Conservation (phyloP, 1,284 basidiomycete genomes). For the Phellopilus nigrolimitatus region DNA sequence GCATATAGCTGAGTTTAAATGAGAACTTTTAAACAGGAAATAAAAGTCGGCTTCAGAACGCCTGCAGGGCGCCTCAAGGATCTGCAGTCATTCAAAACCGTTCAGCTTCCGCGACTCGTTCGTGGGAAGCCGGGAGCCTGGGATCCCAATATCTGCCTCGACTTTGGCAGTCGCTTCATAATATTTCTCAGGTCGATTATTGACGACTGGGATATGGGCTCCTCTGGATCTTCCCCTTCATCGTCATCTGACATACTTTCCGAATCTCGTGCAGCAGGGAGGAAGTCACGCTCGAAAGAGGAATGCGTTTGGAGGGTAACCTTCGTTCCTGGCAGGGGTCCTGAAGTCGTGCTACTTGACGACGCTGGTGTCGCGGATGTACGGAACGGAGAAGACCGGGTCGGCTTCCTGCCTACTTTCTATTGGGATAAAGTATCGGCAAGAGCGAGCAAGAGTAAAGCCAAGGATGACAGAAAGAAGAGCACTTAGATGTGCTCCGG, state of each 20-base stretch:
- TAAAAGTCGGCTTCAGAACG: slow-evolving; percentile 91
- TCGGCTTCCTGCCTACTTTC: slow-evolving; percentile 70
- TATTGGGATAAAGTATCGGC: slow-evolving; percentile 37
- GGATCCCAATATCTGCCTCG: slow-evolving; percentile 72
- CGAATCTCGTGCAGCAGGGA: slow-evolving; percentile 1
- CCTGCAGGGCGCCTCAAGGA: slow-evolving; percentile 63
- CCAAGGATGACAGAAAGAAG: not conserved
- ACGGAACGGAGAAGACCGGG: slow-evolving; percentile 56
- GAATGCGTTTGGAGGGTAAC: slow-evolving; percentile 60
- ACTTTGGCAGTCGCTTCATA: slow-evolving; percentile 69
- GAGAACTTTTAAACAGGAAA: slow-evolving; percentile 46
- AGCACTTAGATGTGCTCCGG: not conserved
- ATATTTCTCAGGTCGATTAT: slow-evolving; percentile 41
- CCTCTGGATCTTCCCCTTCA: slow-evolving; percentile 12
- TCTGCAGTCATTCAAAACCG: slow-evolving; percentile 65
- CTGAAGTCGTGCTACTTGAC: slow-evolving; percentile 42
- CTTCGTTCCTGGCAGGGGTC: slow-evolving; percentile 53
- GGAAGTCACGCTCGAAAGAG: slow-evolving; percentile 9
- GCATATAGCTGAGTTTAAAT: not conserved
- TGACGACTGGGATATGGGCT: slow-evolving; percentile 19
- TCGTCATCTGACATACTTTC: slow-evolving; percentile 6
- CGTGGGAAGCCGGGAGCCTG: slow-evolving; percentile 70
- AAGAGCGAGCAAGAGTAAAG: not conserved
- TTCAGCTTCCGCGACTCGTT: slow-evolving; percentile 68
- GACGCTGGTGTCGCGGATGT: slow-evolving; percentile 51